Evolutionary conservation across 2,329 filamentous ascomycete genomes (phyloP).

Genomic region (Venturiaceae sp.): DNA sequence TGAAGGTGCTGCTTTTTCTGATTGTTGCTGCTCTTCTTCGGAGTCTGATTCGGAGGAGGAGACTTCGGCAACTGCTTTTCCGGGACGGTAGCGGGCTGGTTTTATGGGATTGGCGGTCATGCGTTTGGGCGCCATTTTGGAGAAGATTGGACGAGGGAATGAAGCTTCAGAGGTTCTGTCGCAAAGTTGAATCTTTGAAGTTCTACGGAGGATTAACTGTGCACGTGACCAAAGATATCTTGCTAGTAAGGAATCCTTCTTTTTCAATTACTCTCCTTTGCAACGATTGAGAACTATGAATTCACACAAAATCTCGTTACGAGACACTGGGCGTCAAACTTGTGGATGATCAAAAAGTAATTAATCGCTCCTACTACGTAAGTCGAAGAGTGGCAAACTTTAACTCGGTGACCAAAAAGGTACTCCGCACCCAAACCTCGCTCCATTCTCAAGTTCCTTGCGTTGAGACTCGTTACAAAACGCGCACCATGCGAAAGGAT

Average conservation of each 20-base stretch:
- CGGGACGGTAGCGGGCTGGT: conserved; percentile 74
- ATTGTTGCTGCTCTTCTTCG: conserved; percentile 41
- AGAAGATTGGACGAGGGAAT: too few relatives aligned
- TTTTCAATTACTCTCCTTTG: too few relatives aligned
- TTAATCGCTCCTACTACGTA: too few relatives aligned
- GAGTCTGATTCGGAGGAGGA: conserved; percentile 40
- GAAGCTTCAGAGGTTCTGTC: background rate
- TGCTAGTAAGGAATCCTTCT: too few relatives aligned
- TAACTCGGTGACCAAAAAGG: background rate
- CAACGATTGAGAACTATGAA: too few relatives aligned
- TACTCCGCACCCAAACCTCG: background rate
- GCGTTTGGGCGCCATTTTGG: conserved; percentile 50
- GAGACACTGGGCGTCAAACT: too few relatives aligned
- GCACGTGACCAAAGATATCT: too few relatives aligned
- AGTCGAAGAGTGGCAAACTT: background rate
- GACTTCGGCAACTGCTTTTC: conserved; percentile 54
- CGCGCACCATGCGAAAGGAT: background rate
- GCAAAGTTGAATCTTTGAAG: too few relatives aligned
- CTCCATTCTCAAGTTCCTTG: background rate
- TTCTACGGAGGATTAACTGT: too few relatives aligned
- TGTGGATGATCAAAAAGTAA: background rate
- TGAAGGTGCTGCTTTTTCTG: conserved; percentile 17
- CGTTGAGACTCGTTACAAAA: background rate
- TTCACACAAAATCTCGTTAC: too few relatives aligned
- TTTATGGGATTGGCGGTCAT: conserved; percentile 88